A percentile compares a stretch with the other conserved stretches of the same genome.
These are phyloP conservation scores for Monosporascus sp. DNA, from an alignment of 2,329 filamentous ascomycete species.

Conservation along the genomic window DNA sequence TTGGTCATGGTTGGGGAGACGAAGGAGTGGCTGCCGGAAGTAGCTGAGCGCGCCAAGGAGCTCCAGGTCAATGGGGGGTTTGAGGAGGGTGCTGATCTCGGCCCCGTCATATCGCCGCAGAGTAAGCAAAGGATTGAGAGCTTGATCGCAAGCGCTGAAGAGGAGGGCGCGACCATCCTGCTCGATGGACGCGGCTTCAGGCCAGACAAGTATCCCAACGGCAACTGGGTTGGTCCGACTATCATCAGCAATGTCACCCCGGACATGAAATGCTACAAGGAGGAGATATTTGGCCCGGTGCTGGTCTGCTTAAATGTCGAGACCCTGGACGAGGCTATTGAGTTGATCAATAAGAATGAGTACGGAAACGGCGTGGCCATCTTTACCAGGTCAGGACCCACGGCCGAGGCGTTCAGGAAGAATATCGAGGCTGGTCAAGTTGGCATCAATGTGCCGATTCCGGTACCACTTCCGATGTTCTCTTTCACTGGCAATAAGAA, in stretches of 20 bases:
- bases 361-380: conserved; percentile 85
- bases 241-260: conserved; percentile 77
- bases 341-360: conserved; percentile 78
- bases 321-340: conserved; percentile 74
- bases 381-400: conserved; percentile 74
- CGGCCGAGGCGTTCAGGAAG: conserved; percentile 72
- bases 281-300: conserved; percentile 84
- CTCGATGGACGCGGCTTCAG: conserved; percentile 73
- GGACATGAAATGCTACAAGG: conserved; percentile 77
- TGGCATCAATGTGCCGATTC: conserved; percentile 80
- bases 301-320: conserved; percentile 75
- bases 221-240: conserved; percentile 81
- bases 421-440: conserved; percentile 83
- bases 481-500: conserved; percentile 79
- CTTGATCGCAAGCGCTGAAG: conserved; percentile 71
- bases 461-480: conserved; percentile 66
- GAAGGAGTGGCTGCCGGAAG: conserved; percentile 74
- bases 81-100: conserved; percentile 73
- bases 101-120: conserved; percentile 75
- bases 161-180: conserved; percentile 77
- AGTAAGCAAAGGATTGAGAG: conserved; percentile 74
- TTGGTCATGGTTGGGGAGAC: conserved; percentile 81
- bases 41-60: conserved; percentile 69
- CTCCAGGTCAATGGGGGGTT: conserved; percentile 78
- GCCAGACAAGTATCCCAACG: conserved; percentile 74